Conservation (phyloP, 2,329 filamentous ascomycete species). For the Talaromyces sp. region DNA sequence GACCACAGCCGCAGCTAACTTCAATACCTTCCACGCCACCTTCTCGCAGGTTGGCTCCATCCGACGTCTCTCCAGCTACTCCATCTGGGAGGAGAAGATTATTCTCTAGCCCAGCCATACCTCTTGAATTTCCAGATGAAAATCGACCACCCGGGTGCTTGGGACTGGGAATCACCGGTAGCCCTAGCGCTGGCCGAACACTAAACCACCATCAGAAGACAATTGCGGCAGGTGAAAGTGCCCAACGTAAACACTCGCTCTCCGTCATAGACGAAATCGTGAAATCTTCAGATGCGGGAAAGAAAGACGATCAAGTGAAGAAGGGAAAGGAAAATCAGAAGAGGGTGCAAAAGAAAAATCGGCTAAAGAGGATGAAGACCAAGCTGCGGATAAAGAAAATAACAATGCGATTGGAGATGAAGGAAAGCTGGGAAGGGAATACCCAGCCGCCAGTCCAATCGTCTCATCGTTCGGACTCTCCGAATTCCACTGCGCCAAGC, state of each 20-base stretch:
- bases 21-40: constrained; percentile 4
- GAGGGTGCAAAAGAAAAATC: background rate
- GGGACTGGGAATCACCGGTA: constrained; percentile 9
- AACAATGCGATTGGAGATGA: background rate
- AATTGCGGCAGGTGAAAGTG: background rate
- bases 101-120: constrained; percentile 7
- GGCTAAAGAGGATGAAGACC: background rate
- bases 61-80: background rate
- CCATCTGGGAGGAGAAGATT: background rate
- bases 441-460: background rate
- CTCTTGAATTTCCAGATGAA: background rate
- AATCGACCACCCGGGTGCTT: background rate
- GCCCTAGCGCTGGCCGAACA: background rate
- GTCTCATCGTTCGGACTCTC: background rate
- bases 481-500: too few relatives aligned
- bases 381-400: background rate
- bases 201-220: background rate
- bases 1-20: background rate
- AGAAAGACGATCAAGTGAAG: background rate
- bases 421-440: background rate
- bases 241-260: background rate
- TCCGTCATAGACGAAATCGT: background rate
- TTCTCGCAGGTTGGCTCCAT: background rate
- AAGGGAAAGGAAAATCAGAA: background rate
- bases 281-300: background rate